Percentiles rank a stretch among this genome's conserved stretches.
Evolutionary conservation across 495 filamentous ascomycete species (phyloP).

Genomic region (Alectoria sarmentosa): DNA sequence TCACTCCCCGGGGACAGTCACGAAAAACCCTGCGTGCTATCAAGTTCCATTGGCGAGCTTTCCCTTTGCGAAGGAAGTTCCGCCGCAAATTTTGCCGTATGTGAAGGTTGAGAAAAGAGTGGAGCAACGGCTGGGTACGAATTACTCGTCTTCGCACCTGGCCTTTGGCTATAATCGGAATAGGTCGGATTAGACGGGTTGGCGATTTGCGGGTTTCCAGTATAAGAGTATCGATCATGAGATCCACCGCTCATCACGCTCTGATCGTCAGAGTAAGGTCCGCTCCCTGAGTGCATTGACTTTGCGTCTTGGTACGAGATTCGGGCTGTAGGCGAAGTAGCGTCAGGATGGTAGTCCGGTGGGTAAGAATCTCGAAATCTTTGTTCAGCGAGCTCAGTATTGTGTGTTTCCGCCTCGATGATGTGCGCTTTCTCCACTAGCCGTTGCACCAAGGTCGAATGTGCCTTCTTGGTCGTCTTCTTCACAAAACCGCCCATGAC

Average conservation of each 20-base stretch:
- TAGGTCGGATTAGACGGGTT: neutral
- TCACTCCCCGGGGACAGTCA: neutral
- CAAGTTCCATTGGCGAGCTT: conserved; percentile 8
- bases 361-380: conserved; percentile 15
- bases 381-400: conserved; percentile 18
- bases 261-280: conserved; percentile 1
- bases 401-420: conserved; percentile 23
- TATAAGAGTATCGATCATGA: conserved; percentile 8
- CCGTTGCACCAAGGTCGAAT: conserved; percentile 56
- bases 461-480: conserved; percentile 64
- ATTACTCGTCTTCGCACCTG: neutral
- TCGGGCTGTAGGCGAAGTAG: neutral
- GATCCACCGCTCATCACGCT: conserved; percentile 5
- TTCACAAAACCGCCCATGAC: conserved; percentile 66
- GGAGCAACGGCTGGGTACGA: neutral
- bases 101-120: neutral
- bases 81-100: conserved; percentile 8
- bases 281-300: neutral
- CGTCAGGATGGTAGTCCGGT: conserved; percentile 12
- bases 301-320: conserved; percentile 5
- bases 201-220: neutral
- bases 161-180: neutral
- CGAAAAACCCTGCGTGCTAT: neutral
- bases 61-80: conserved; percentile 10
- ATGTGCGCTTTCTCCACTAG: conserved; percentile 52